These are phyloP conservation scores for Dactylellina leptospora DNA, from an alignment of 2,329 filamentous ascomycete species.

Conservation along the genomic window DNA sequence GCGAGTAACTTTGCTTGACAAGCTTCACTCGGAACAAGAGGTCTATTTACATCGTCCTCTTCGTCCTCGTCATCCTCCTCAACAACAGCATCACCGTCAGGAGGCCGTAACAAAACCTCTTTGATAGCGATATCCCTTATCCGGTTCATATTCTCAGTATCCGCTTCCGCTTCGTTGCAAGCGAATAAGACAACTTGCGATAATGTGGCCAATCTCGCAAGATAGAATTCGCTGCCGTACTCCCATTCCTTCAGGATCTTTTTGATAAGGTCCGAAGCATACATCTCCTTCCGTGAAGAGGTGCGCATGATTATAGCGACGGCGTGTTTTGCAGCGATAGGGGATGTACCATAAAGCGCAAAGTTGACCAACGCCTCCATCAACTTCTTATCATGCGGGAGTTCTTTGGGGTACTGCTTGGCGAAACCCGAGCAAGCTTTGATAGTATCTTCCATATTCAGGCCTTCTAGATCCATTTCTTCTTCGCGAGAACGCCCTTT, in stretches of 20 bases:
- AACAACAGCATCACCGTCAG: constrained; percentile 63
- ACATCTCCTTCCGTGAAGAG: constrained; percentile 80
- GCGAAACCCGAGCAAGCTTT: constrained; percentile 95
- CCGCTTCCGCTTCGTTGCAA: constrained; percentile 36
- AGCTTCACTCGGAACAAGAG: constrained; percentile 59
- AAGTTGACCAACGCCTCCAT: constrained; percentile 82
- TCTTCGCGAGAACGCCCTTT: constrained; percentile 61
- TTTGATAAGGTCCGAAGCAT: constrained; percentile 81
- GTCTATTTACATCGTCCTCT: constrained; percentile 73
- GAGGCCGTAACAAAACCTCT: constrained; percentile 75
- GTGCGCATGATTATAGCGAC: constrained; percentile 86
- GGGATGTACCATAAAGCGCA: constrained; percentile 80
- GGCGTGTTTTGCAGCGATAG: constrained; percentile 89
- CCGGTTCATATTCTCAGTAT: constrained; percentile 40
- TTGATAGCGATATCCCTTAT: constrained; percentile 64
- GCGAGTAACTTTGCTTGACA: constrained; percentile 84
- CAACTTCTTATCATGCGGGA: constrained; percentile 83
- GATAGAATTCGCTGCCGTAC: constrained; percentile 76
- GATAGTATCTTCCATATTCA: constrained; percentile 81
- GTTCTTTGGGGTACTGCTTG: constrained; percentile 81
- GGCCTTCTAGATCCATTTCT: constrained; percentile 67
- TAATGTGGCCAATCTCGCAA: constrained; percentile 67
- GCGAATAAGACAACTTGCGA: constrained; percentile 73
- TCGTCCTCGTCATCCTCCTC: constrained; percentile 68
- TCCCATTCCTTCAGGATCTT: constrained; percentile 77